These are phyloP conservation scores for Scolecobasidium constrictum DNA, from an alignment of 2,329 filamentous ascomycete genomes.

Conservation along the genomic window DNA sequence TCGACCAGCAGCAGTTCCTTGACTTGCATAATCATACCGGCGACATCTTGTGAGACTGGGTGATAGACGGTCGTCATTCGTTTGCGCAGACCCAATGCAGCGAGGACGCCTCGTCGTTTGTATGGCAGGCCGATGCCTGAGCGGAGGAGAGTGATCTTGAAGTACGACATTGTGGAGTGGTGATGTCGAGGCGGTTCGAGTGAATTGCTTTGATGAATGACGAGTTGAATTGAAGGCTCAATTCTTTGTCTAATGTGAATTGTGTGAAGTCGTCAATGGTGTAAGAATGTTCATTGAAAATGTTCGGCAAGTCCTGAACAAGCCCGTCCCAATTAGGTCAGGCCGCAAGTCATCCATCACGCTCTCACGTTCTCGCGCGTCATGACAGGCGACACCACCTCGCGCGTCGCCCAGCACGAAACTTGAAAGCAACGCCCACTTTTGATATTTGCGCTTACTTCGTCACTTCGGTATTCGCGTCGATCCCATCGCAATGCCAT, in stretches of 20 bases:
- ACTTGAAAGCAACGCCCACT: no score
- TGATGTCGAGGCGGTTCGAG: no score
- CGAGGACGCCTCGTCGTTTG: constrained; percentile 69
- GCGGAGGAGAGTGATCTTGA: constrained; percentile 83
- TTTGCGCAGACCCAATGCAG: constrained; percentile 74
- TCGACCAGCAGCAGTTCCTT: constrained; percentile 81
- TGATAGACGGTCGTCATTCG: constrained; percentile 84
- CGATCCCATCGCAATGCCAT: constrained; percentile 68
- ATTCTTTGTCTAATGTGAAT: no score
- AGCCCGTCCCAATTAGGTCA: no score
- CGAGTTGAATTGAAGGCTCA: no score
- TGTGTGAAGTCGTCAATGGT: no score
- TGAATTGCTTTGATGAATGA: no score
- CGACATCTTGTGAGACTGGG: constrained; percentile 67
- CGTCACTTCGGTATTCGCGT: no score
- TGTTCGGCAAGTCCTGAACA: no score
- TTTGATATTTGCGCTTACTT: no score
- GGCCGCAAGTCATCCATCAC: no score
- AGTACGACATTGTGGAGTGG: constrained; percentile 54
- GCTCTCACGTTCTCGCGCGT: background rate
- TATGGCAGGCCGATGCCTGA: constrained; percentile 75
- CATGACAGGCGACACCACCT: background rate
- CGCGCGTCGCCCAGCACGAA: background rate
- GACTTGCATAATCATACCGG: constrained; percentile 86
- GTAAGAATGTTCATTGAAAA: no score